Evolutionary conservation across 371 early-diverging fungal species (phyloP).

Genomic region (Fennellomyces sp.): DNA sequence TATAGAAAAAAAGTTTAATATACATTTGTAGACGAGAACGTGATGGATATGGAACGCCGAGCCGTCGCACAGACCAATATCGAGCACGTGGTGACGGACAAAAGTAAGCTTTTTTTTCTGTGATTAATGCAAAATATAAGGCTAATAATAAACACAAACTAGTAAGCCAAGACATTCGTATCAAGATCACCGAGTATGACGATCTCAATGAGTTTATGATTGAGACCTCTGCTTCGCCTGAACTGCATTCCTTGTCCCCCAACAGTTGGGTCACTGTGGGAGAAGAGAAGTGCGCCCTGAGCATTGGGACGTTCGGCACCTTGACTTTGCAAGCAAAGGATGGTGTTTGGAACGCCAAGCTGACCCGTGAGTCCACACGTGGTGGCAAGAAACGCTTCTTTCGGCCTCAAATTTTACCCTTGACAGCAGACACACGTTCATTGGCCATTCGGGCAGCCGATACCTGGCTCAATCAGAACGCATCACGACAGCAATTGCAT

Average conservation of each 20-base stretch:
- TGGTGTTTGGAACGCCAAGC: neutral
- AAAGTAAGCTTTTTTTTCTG: too few relatives aligned
- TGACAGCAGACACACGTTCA: constrained; percentile 42
- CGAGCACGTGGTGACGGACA: neutral
- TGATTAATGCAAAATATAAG: too few relatives aligned
- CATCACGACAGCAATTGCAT: neutral
- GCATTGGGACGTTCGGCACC: constrained; percentile 23
- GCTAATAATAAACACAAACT: neutral
- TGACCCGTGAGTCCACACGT: neutral
- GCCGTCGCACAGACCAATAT: constrained; percentile 4
- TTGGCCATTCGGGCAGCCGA: constrained; percentile 67
- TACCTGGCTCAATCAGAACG: constrained; percentile 50
- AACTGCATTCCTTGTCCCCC: constrained; percentile 27
- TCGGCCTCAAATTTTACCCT: constrained; percentile 20
- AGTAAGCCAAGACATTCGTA: neutral
- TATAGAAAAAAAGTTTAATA: constrained; percentile 1
- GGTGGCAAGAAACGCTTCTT: neutral
- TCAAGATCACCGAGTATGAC: constrained; percentile 56
- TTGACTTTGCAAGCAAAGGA: constrained; percentile 19
- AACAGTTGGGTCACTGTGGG: constrained; percentile 58
- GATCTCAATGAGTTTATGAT: constrained; percentile 50
- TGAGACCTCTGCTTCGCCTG: constrained; percentile 34
- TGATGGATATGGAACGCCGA: constrained; percentile 14
- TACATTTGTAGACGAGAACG: constrained; percentile 19
- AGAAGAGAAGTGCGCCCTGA: constrained; percentile 39